Percentiles rank a stretch among this genome's conserved stretches.
phyloP scores from a whole-genome alignment of 78 protist species.

The Anaeramoeba ignava region DNA sequence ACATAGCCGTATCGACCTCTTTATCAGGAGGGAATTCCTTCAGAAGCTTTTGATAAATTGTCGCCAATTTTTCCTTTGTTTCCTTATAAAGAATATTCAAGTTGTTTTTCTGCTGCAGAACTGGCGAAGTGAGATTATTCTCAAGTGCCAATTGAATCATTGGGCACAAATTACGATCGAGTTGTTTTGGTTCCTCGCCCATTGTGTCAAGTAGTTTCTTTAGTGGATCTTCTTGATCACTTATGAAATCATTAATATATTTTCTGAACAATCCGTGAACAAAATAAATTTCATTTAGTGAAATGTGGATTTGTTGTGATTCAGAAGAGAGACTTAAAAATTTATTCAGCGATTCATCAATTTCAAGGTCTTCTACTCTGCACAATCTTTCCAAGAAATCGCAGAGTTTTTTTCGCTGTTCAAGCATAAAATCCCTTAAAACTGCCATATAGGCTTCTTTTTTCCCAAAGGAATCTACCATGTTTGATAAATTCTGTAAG shows the following conservation, averaged over 20 bases:
- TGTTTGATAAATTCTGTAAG: too few species aligned
- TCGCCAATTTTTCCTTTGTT: background rate
- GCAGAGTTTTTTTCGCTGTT: background rate
- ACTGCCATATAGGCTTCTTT: background rate
- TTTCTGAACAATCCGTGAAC: background rate
- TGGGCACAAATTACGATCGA: background rate
- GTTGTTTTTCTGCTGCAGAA: too few species aligned
- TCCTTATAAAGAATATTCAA: background rate
- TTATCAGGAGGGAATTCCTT: background rate
- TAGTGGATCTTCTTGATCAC: background rate
- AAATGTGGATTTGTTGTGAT: background rate
- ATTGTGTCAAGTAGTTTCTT: background rate
- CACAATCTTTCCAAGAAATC: background rate
- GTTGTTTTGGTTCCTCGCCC: background rate
- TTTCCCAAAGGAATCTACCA: background rate
- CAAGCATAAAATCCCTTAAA: background rate
- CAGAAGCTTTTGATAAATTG: background rate
- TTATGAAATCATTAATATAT: background rate
- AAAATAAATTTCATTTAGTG: background rate
- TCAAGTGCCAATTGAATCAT: background rate
- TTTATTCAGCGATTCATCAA: background rate
- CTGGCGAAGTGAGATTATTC: background rate
- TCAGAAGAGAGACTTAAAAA: background rate
- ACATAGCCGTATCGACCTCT: background rate
- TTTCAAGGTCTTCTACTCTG: background rate